Conservation (phyloP, 306 rosid genomes). For the Corylus americana region DNA sequence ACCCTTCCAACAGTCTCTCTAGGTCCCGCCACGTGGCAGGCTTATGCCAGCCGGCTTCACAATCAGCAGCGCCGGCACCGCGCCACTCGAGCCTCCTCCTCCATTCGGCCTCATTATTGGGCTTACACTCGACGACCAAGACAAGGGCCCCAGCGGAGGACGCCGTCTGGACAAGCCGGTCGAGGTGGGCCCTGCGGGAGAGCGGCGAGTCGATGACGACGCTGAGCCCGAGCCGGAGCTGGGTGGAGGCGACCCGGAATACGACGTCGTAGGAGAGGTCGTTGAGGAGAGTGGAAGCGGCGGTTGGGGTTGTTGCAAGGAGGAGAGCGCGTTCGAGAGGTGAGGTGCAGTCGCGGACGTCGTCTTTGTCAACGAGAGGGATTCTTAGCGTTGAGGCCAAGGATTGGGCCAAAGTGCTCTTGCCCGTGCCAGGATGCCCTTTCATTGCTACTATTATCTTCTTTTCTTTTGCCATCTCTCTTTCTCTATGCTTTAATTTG, state of each 20-base stretch:
- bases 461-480: neutral
- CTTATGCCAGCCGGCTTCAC: conserved; percentile 43
- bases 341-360: conserved; percentile 47
- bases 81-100: conserved; percentile 54
- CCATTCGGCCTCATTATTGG: conserved; percentile 47
- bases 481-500: too few species aligned
- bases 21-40: conserved; percentile 67
- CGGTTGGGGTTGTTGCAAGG: conserved; percentile 24
- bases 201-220: conserved; percentile 72
- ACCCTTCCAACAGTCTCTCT: conserved; percentile 57
- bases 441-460: conserved; percentile 61
- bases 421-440: conserved; percentile 69
- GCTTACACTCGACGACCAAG: conserved; percentile 57
- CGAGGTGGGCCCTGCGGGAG: conserved; percentile 58
- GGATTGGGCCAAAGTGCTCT: conserved; percentile 51
- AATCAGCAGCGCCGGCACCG: conserved; percentile 3
- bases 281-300: conserved; percentile 53
- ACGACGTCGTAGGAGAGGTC: conserved; percentile 58
- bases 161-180: conserved; percentile 42
- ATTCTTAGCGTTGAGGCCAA: conserved; percentile 47
- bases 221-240: conserved; percentile 61
- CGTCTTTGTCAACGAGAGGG: conserved; percentile 71
- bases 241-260: conserved; percentile 50
- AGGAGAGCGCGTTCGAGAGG: conserved; percentile 21
- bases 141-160: conserved; percentile 19